Conservation (phyloP, 2,329 filamentous ascomycete species). For the Venturia nashicola region DNA sequence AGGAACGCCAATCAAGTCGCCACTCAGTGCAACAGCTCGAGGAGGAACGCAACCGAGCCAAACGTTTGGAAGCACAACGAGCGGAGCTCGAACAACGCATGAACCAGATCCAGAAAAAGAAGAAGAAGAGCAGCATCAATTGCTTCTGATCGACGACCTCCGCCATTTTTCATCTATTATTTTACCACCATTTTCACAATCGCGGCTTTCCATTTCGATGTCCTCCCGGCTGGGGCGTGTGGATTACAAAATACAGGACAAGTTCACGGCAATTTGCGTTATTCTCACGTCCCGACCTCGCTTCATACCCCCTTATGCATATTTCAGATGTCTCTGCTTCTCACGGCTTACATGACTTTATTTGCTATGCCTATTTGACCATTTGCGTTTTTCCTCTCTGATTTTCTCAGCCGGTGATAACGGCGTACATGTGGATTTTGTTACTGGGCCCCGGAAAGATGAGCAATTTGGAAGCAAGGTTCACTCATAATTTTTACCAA, state of each 20-base stretch:
- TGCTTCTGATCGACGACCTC: conserved; percentile 59
- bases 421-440: background rate
- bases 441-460: background rate
- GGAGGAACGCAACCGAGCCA: conserved; percentile 86
- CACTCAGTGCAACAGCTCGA: conserved; percentile 79
- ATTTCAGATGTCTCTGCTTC: background rate
- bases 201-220: background rate
- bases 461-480: background rate
- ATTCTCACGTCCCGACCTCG: background rate
- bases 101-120: conserved; percentile 63
- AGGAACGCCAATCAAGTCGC: conserved; percentile 46
- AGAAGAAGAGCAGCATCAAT: conserved; percentile 91
- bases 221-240: background rate
- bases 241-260: background rate
- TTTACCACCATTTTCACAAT: background rate
- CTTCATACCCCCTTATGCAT: conserved; percentile 1
- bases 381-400: background rate
- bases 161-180: background rate
- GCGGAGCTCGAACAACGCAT: conserved; percentile 85
- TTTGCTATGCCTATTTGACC: background rate
- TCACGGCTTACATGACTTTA: background rate
- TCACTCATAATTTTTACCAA: background rate
- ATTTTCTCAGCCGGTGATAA: background rate
- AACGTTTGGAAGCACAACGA: conserved; percentile 78
- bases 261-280: background rate